Conservation (phyloP, 2,329 filamentous ascomycete species). For the Ascochyta koolunga region DNA sequence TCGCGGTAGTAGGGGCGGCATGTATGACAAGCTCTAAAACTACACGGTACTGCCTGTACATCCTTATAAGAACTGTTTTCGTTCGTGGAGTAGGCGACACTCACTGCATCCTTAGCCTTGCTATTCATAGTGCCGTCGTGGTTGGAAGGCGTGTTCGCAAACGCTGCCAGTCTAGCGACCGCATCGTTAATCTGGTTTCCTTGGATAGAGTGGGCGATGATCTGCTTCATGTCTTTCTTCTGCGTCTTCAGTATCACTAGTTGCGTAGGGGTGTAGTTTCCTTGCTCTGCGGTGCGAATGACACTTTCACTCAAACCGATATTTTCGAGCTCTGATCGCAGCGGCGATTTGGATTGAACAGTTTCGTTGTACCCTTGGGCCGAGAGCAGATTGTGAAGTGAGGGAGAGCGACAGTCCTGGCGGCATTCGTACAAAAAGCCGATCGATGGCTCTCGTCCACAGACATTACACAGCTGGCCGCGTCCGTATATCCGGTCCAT, state of each 20-base stretch:
- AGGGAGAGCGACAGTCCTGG: conserved; percentile 57
- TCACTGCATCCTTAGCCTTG: conserved; percentile 21
- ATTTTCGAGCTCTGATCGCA: conserved; percentile 36
- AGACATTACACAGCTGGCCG: conserved; percentile 62
- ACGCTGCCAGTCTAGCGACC: conserved; percentile 20
- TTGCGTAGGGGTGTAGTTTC: conserved; percentile 42
- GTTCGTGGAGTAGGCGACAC: not conserved
- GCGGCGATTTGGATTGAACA: conserved; percentile 21
- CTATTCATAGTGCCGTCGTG: conserved; percentile 30
- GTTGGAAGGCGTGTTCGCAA: conserved; percentile 20
- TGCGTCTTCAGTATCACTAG: conserved; percentile 39
- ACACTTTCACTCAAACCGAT: conserved; percentile 43
- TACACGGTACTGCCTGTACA: conserved; percentile 39
- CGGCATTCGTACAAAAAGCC: conserved; percentile 79
- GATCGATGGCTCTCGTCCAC: conserved; percentile 60
- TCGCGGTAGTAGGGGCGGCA: conserved; percentile 59
- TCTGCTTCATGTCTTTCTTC: conserved; percentile 39
- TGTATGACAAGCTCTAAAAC: conserved; percentile 55
- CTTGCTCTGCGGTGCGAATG: conserved; percentile 42
- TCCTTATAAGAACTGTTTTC: not conserved
- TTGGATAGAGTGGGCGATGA: conserved; percentile 31
- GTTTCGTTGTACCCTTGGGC: not conserved
- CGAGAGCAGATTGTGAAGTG: conserved; percentile 12
- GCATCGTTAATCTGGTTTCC: conserved; percentile 26
- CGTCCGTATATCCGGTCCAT: conserved; percentile 69